Conservation (phyloP, 2,329 filamentous ascomycete genomes). For the Dothistroma septosporum region DNA sequence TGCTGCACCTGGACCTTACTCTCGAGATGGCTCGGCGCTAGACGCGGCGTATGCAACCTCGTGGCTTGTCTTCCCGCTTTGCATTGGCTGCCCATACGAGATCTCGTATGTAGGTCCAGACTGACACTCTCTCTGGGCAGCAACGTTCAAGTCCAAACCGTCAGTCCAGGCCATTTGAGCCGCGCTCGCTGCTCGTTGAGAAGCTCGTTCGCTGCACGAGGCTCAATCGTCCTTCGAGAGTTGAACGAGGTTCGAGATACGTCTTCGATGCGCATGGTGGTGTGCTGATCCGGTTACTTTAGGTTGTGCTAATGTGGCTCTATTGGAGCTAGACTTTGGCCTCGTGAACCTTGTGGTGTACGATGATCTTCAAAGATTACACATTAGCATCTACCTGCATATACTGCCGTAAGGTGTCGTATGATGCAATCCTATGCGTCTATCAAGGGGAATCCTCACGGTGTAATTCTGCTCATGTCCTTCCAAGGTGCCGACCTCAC, state of each 20-base stretch:
- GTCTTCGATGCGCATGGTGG: conserved; percentile 7
- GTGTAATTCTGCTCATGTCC: conserved; percentile 20
- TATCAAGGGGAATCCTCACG: conserved; percentile 13
- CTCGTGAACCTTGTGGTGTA: background rate
- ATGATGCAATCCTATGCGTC: background rate
- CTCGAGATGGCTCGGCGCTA: background rate
- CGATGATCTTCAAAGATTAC: conserved; percentile 8
- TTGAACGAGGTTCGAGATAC: conserved; percentile 9
- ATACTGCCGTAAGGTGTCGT: background rate
- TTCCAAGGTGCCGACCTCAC: conserved; percentile 12
- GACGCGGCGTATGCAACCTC: background rate
- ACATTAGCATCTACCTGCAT: conserved; percentile 6
- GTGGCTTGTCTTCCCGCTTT: background rate
- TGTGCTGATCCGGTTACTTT: background rate
- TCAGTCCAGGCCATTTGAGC: background rate
- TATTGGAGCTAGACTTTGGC: background rate
- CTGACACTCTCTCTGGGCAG: background rate
- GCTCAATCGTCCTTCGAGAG: conserved; percentile 6
- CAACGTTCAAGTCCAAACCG: too few species aligned
- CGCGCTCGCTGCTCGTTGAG: background rate
- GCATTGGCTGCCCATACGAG: background rate
- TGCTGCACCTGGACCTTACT: background rate
- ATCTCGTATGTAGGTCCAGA: background rate
- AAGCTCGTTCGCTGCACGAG: background rate
- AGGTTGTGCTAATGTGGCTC: background rate